phyloP scores from a whole-genome alignment of 1,284 basidiomycete genomes.

The Apiotrichum domesticum region DNA sequence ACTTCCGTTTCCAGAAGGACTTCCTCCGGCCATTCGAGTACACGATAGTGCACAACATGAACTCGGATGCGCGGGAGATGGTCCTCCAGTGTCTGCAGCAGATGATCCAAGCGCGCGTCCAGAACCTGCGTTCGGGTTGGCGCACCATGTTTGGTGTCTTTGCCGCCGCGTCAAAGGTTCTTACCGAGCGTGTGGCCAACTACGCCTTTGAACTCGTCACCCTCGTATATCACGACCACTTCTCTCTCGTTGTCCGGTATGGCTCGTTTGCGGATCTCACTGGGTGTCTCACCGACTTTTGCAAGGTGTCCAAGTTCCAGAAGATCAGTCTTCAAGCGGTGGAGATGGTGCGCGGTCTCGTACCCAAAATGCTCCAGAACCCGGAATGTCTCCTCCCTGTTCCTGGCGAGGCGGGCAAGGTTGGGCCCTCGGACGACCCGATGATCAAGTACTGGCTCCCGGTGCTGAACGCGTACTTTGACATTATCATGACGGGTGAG shows the following conservation, averaged over 20 bases:
- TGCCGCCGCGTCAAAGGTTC: slow-evolving; percentile 88
- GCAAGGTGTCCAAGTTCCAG: slow-evolving; percentile 98
- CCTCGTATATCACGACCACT: slow-evolving; percentile 83
- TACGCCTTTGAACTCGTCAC: slow-evolving; percentile 97
- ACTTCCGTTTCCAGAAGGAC: slow-evolving; percentile 99
- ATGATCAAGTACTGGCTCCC: slow-evolving; percentile 98
- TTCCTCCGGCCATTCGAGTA: slow-evolving; percentile 98
- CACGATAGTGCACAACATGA: slow-evolving; percentile 93
- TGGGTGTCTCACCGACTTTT: slow-evolving; percentile 97
- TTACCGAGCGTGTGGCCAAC: slow-evolving; percentile 88
- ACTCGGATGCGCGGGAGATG: slow-evolving; percentile 95
- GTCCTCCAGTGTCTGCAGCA: slow-evolving; percentile 97
- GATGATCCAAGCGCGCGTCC: slow-evolving; percentile 93
- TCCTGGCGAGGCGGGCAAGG: slow-evolving; percentile 14
- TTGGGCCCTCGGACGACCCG: slow-evolving; percentile 58
- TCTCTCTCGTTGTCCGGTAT: slow-evolving; percentile 80
- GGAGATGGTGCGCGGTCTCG: slow-evolving; percentile 87
- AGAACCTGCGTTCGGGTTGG: slow-evolving; percentile 98
- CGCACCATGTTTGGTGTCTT: slow-evolving; percentile 98
- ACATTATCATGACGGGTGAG: slow-evolving; percentile 99
- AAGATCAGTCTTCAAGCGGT: slow-evolving; percentile 95
- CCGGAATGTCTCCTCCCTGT: slow-evolving; percentile 67
- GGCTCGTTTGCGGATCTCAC: slow-evolving; percentile 94
- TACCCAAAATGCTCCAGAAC: slow-evolving; percentile 81
- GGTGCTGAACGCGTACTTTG: slow-evolving; percentile 92